Base-by-base conservation (phyloP, 441 rosid species). In the Theobroma grandiflorum region DNA sequence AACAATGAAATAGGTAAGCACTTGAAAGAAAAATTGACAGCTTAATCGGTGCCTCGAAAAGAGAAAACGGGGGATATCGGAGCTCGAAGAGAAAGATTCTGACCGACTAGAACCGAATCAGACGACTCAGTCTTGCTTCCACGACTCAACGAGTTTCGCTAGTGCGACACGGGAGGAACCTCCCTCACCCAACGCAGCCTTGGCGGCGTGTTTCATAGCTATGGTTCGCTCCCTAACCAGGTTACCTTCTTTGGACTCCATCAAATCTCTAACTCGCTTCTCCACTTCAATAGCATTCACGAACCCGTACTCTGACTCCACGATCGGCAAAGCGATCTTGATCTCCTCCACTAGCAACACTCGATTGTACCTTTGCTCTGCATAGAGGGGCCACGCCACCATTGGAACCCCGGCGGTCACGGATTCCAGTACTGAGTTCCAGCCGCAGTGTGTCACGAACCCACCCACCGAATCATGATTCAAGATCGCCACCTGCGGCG, bases 391-490 rank as follows among this genome's bases (percentile, higher is more conserved):
- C 92, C 90, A 87, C 0, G 88, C 88, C 72, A 87, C 31, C 89
- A 89, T 82, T 0, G 89, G 89, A 55, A 89, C 90, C 0, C 90
- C 89, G 0, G 84, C 86, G 2, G 66, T 49, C 31, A 87, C 84
- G 7, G 88, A 79, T 68, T 89, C 92, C 3, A 89, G 77, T 16
- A 79, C 72, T 7, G 89, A 89, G 81, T 88, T 88, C 89, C 91
- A 87, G 22, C 88, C 88, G 49, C 90, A 89, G 74, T 89, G 89
- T 20, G 85, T 89, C 40, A 89, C 87, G 22, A 89, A 87, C 50
- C 88, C 90, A 22, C 88, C 88, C 4, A 86, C 85, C 0, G 90
- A 83, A 8, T 73, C 74, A 57, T 89, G 90, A 38, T 38, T 71
- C 67, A 89, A 78, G 16, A 88, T 84, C 0, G 73, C 80, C 11